Conservation (phyloP, 257 asterid genomes). For the Primulina huaijiensis region DNA sequence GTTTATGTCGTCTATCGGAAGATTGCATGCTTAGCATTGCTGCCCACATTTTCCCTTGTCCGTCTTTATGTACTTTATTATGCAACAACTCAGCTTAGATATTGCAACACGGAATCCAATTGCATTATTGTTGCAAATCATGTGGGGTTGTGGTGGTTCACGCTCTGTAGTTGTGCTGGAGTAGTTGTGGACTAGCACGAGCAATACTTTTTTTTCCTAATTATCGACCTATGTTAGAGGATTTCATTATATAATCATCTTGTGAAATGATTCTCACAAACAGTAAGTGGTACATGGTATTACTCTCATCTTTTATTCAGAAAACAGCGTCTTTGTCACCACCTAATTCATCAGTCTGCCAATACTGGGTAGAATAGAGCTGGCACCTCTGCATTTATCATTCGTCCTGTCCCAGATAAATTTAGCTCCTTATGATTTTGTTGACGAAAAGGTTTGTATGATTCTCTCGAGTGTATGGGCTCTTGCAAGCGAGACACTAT, state of each 20-base stretch:
- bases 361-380: not conserved
- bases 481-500: no score
- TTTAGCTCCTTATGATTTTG: not conserved
- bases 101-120: not conserved
- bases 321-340: no score
- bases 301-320: no score
- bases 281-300: no score
- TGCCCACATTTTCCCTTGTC: not conserved
- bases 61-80: no score
- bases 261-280: no score
- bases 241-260: not conserved
- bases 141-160: not conserved
- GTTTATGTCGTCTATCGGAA: not conserved
- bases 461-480: not conserved
- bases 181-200: not conserved
- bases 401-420: not conserved
- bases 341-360: not conserved
- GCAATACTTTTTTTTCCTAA: not conserved
- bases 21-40: conserved; percentile 7
- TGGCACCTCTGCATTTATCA: not conserved
- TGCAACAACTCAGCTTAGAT: not conserved
- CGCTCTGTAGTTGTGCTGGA: not conserved
- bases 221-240: not conserved
- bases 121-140: not conserved
- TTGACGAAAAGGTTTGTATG: not conserved